Conservation (phyloP, 768 basidiomycete species). For the Amyloporia xantha region DNA sequence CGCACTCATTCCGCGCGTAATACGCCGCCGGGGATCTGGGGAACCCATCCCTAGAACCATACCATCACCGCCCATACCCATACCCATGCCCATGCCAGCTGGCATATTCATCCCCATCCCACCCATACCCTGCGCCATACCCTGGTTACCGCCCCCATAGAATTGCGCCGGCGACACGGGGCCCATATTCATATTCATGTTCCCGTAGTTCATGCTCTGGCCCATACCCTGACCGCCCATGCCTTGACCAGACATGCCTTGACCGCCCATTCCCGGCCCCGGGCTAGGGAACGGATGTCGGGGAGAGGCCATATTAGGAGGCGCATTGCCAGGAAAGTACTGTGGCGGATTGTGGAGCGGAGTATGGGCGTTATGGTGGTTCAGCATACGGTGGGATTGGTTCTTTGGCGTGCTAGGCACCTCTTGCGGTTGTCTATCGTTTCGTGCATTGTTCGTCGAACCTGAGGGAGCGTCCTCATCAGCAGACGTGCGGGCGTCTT, state of each 20-base stretch:
- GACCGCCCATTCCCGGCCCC: neutral
- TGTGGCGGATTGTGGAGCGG: constrained; percentile 5
- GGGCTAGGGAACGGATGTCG: constrained; percentile 14
- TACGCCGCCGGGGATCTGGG: constrained; percentile 18
- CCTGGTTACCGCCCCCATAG: constrained; percentile 24
- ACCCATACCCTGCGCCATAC: constrained; percentile 18
- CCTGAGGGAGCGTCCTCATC: constrained; percentile 14
- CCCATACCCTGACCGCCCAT: constrained; percentile 14
- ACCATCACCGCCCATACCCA: constrained; percentile 19
- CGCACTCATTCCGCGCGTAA: constrained; percentile 21
- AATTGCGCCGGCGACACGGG: constrained; percentile 36
- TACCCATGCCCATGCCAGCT: constrained; percentile 27
- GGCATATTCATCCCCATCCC: constrained; percentile 15
- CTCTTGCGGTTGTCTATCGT: constrained; percentile 6
- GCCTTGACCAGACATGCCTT: constrained; percentile 13
- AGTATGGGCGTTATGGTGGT: neutral
- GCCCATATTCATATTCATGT: constrained; percentile 18
- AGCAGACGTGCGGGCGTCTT: constrained; percentile 16
- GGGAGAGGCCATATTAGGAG: constrained; percentile 15
- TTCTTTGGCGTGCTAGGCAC: constrained; percentile 13
- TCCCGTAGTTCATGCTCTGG: constrained; percentile 25
- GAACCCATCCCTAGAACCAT: constrained; percentile 18
- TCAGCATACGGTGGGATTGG: neutral
- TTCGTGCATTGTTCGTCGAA: constrained; percentile 2
- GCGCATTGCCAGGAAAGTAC: constrained; percentile 8